Base-by-base conservation (phyloP, 106 monocot species). In the Dioscorea alata region DNA sequence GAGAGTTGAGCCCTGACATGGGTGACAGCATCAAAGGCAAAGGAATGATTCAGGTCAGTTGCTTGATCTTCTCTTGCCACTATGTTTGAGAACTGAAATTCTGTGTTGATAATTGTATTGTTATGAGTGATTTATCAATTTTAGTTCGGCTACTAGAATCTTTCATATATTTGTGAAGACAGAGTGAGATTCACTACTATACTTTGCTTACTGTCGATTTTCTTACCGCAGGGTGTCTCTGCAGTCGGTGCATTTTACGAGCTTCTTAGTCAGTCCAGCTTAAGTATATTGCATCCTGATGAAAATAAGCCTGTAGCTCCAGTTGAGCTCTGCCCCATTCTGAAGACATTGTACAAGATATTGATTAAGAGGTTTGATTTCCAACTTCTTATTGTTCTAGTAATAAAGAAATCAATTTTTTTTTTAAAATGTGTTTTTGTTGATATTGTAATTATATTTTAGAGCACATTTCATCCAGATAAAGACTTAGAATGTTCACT, bases 11-110 rank as follows among this genome's bases (percentile, higher is more conserved):
- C 69, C 81, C 71, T 13, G 95, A 86, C 25, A 96, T 96, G 95
- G 95, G 95, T 51, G 95, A 96, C 69, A 91, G 91, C 71, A 96
- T 96, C 61, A 96, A 96, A 73, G 95, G 95, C n/a, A 96, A 96
- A 78, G 95, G 95, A 51, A 96, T 82, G 67, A 96, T 96, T 78
- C 95, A 96, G 95, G 95, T 94, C n/a, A 59, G 66, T 48, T 6
- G 49, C 69, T 60, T 54, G 34, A 23, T 62, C 60, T 42, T 6
- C 42, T 42, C 10, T 42, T 42, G 10, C 42, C 6, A 2, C 42
- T 42, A 42, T 42, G 6, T 42, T 42, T 42, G 42, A 42, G 42
- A 42, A 42, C 42, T 42, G 42, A 42, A 42, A 42, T 42, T 42
- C 5, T 42, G 42, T 42, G 42, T 42, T 42, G 42, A 6, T 42